These are phyloP conservation scores for Citrus reticulata DNA, from an alignment of 345 rosid genomes.

Conservation along the genomic window DNA sequence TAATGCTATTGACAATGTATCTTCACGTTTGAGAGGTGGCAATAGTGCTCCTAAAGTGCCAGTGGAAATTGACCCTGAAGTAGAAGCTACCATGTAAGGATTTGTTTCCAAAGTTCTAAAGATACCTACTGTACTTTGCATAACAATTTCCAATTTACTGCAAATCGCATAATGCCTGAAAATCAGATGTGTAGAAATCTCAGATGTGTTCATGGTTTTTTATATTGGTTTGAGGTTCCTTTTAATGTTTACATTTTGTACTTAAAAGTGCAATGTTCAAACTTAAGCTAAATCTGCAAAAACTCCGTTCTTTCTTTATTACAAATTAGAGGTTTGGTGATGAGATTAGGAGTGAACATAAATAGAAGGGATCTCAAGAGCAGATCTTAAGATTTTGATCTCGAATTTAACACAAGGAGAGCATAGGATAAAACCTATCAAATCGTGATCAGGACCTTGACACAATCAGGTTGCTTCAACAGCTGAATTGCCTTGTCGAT, in stretches of 20 bases:
- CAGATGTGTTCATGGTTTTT: not conserved
- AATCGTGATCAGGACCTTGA: conserved; percentile 37
- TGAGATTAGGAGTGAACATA: not conserved
- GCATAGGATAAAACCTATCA: not conserved
- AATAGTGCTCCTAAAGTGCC: conserved; percentile 40
- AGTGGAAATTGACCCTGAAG: conserved; percentile 52
- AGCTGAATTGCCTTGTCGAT: conserved; percentile 38
- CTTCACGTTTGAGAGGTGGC: conserved; percentile 83
- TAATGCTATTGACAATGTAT: conserved; percentile 85
- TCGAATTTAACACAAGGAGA: no score
- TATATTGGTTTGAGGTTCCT: not conserved
- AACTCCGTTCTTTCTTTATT: no score
- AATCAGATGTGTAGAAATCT: not conserved
- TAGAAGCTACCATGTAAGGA: conserved; percentile 57
- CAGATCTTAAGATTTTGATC: not conserved
- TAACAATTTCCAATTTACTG: not conserved
- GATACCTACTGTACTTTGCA: not conserved
- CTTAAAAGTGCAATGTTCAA: not conserved
- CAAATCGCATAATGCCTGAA: not conserved
- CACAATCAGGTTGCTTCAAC: conserved; percentile 32
- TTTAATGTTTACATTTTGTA: not conserved
- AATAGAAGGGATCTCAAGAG: not conserved
- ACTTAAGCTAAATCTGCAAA: not conserved
- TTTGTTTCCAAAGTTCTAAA: not conserved
- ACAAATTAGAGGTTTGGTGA: not conserved